A percentile compares a stretch with the other conserved stretches of the same genome.
These are phyloP conservation scores for Penicillium glabrum DNA, from an alignment of 2,329 filamentous ascomycete genomes.

Conservation along the genomic window DNA sequence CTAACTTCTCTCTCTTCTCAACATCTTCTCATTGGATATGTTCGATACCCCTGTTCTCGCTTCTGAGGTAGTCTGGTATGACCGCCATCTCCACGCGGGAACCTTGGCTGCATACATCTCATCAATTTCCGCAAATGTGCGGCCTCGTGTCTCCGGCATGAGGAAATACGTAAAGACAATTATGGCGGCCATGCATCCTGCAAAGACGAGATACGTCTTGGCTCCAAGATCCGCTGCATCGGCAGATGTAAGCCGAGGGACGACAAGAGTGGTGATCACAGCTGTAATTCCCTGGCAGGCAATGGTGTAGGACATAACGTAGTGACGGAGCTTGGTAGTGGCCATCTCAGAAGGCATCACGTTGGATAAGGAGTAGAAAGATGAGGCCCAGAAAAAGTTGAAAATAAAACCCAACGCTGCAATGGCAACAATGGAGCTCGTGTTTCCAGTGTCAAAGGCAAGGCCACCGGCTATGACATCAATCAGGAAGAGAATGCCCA, in stretches of 20 bases:
- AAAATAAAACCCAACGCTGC: conserved; percentile 37
- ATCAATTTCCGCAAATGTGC: conserved; percentile 35
- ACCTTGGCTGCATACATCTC: conserved; percentile 35
- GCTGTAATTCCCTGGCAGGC: conserved; percentile 38
- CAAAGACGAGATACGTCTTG: conserved; percentile 36
- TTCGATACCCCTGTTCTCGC: conserved; percentile 11
- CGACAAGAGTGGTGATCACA: conserved; percentile 41
- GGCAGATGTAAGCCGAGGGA: conserved; percentile 35
- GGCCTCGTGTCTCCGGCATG: conserved; percentile 32
- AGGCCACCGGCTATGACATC: conserved; percentile 34
- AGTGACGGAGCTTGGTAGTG: conserved; percentile 37
- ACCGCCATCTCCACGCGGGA: conserved; percentile 34
- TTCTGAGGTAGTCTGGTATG: conserved; percentile 26
- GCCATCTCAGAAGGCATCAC: conserved; percentile 39
- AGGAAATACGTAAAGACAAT: conserved; percentile 28
- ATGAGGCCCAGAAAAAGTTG: conserved; percentile 40
- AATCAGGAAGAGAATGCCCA: conserved; percentile 34
- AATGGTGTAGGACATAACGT: conserved; percentile 39
- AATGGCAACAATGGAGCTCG: conserved; percentile 26
- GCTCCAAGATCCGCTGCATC: conserved; percentile 35
- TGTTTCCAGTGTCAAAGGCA: conserved; percentile 28
- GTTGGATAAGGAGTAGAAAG: conserved; percentile 36
- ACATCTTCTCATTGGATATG: not conserved
- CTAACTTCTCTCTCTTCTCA: not conserved
- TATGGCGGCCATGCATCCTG: conserved; percentile 32